Percentiles rank a stretch among this genome's conserved stretches.
Conservation (phyloP, 805 yeast species). For the Candida namnaoensis region DNA sequence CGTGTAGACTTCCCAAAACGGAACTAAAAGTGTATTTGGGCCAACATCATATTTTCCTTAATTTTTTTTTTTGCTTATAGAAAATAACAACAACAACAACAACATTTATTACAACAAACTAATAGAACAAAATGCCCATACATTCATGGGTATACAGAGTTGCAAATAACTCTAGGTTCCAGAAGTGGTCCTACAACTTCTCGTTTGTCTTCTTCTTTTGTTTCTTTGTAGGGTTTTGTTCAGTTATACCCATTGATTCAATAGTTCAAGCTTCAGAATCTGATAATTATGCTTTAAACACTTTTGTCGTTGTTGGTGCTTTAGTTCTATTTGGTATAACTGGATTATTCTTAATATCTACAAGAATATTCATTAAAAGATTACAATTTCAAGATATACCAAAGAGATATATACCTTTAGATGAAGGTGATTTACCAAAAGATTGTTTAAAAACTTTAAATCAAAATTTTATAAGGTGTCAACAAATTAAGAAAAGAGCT, state of each 20-base stretch:
- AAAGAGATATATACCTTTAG: slow-evolving; percentile 61
- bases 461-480: slow-evolving; percentile 32
- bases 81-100: not conserved
- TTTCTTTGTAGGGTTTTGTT: slow-evolving; percentile 45
- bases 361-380: slow-evolving; percentile 50
- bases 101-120: not conserved
- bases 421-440: slow-evolving; percentile 50
- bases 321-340: slow-evolving; percentile 50
- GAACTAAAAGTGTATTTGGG: not conserved
- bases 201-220: slow-evolving; percentile 31
- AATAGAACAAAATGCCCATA: slow-evolving; percentile 7
- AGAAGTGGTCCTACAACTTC: slow-evolving; percentile 35
- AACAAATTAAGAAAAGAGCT: slow-evolving; percentile 28
- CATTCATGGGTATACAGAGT: not conserved
- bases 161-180: slow-evolving; percentile 3
- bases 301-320: slow-evolving; percentile 72
- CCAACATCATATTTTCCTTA: no score
- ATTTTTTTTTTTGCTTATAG: no score
- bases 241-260: slow-evolving; percentile 76
- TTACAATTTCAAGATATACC: slow-evolving; percentile 71
- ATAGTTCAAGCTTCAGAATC: slow-evolving; percentile 52
- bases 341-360: slow-evolving; percentile 41
- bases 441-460: slow-evolving; percentile 30
- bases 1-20: not conserved
- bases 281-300: slow-evolving; percentile 60